phyloP scores from a whole-genome alignment of 2,329 filamentous ascomycete species.

The Myriosclerotinia duriaeana region DNA sequence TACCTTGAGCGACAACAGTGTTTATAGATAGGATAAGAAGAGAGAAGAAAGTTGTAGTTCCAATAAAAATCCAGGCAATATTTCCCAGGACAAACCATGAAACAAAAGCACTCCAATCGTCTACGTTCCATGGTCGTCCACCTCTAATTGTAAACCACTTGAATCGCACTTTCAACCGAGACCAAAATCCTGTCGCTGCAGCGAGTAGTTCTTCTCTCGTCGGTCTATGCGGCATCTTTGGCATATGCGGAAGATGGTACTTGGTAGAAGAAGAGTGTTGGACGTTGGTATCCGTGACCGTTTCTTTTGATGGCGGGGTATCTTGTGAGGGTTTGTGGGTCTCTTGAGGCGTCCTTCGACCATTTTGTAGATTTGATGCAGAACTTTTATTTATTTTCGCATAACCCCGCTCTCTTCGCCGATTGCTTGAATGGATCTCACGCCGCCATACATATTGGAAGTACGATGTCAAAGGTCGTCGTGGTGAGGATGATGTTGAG shows the following conservation, averaged over 20 bases:
- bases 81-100: conserved; percentile 96
- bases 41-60: conserved; percentile 96
- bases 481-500: conserved; percentile 26
- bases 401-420: conserved; percentile 33
- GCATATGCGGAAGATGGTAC: conserved; percentile 57
- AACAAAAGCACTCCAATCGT: conserved; percentile 93
- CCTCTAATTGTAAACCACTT: conserved; percentile 98
- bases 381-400: conserved; percentile 40
- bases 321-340: conserved; percentile 28
- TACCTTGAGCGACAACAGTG: conserved; percentile 91
- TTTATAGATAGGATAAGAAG: conserved; percentile 88
- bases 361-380: conserved; percentile 33
- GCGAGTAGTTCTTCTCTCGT: conserved; percentile 91
- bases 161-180: conserved; percentile 84
- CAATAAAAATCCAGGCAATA: conserved; percentile 91
- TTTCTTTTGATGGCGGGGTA: conserved; percentile 27
- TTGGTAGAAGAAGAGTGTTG: conserved; percentile 43
- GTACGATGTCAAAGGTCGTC: conserved; percentile 26
- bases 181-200: conserved; percentile 90
- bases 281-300: background rate
- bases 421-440: conserved; percentile 37
- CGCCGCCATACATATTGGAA: conserved; percentile 36
- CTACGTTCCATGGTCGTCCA: conserved; percentile 88
- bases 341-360: conserved; percentile 30
- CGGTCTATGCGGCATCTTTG: conserved; percentile 80